These are phyloP conservation scores for Eucalyptus dawsonii DNA, from an alignment of 345 rosid genomes.

Conservation along the genomic window DNA sequence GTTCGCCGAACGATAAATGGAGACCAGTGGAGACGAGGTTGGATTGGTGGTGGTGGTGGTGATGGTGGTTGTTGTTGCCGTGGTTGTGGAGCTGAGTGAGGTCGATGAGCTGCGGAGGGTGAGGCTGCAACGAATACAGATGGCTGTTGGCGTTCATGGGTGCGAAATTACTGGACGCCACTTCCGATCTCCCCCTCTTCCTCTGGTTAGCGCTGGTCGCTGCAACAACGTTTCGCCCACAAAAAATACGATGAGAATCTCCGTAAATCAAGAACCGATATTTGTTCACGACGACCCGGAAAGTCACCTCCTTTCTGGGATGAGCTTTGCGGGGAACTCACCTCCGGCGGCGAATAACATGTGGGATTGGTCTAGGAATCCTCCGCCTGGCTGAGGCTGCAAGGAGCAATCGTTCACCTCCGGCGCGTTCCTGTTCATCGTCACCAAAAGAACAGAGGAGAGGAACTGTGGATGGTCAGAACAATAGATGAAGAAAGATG, in stretches of 20 bases:
- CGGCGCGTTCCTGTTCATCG: constrained; percentile 8
- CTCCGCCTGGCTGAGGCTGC: constrained; percentile 20
- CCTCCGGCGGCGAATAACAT: constrained; percentile 30
- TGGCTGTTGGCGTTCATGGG: constrained; percentile 1
- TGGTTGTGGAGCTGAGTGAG: constrained; percentile 40
- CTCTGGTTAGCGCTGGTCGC: constrained; percentile 20
- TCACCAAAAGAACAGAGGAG: neutral
- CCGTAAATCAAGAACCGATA: neutral
- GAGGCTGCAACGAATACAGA: constrained; percentile 25
- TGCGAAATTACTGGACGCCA: neutral
- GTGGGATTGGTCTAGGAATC: constrained; percentile 28
- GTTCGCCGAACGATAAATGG: constrained; percentile 52
- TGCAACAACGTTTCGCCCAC: neutral
- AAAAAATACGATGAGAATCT: neutral
- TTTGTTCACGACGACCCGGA: neutral
- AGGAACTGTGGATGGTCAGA: neutral
- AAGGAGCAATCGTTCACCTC: constrained; percentile 18
- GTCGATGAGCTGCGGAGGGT: constrained; percentile 37
- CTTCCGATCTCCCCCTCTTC: constrained; percentile 55
- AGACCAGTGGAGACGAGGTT: constrained; percentile 81
- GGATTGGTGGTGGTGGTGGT: constrained; percentile 7
- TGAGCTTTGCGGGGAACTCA: neutral
- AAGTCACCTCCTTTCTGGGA: neutral
- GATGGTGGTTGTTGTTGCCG: neutral
- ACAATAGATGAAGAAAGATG: neutral